Conservation (phyloP, 805 yeast genomes). For the Pichia californica region DNA sequence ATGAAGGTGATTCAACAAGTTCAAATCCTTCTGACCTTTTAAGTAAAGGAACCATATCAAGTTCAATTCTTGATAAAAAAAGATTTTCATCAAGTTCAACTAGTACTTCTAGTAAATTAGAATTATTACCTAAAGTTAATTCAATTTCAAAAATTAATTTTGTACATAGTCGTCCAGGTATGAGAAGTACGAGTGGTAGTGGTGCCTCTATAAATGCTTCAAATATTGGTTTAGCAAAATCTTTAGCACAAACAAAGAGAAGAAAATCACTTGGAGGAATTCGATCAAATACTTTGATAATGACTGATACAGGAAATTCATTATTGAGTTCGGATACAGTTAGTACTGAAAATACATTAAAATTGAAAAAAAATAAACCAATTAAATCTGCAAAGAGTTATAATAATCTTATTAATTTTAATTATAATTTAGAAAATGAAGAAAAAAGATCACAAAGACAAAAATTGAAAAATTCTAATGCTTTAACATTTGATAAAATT, state of each 20-base stretch:
- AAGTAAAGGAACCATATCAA: background rate
- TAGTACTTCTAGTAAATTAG: background rate
- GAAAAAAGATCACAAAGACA: background rate
- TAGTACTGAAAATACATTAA: background rate
- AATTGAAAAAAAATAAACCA: background rate
- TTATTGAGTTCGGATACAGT: background rate
- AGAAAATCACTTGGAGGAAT: background rate
- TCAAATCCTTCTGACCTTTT: background rate
- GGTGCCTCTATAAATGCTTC: too few relatives aligned
- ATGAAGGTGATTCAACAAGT: conserved; percentile 2
- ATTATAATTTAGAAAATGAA: background rate
- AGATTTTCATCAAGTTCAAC: background rate
- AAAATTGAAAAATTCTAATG: background rate
- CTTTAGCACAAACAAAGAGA: background rate
- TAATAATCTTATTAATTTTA: background rate
- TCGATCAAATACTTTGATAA: background rate
- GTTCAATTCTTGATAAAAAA: background rate
- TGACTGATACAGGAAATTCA: background rate
- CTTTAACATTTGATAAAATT: background rate
- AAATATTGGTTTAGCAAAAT: background rate
- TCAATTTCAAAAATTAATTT: conserved; percentile 19
- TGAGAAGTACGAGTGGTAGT: conserved; percentile 1
- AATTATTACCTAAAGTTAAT: background rate
- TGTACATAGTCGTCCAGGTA: conserved; percentile 3
- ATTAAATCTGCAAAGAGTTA: conserved; percentile 5